Evolutionary conservation across 1,284 basidiomycete species (phyloP).

Genomic region (Irpex lacteus): DNA sequence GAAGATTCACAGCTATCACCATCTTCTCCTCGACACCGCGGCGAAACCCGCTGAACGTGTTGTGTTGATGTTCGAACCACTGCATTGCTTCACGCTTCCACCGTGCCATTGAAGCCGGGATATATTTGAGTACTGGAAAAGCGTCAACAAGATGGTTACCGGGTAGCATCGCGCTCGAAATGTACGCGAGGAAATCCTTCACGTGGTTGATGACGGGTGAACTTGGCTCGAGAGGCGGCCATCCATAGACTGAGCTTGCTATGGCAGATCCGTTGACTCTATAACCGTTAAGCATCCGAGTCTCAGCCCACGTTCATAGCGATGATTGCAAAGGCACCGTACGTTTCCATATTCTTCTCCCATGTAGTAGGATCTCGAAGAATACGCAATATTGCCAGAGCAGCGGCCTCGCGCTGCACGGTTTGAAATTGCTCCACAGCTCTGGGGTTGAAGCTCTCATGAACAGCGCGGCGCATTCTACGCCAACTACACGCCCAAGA

Average conservation of each 20-base stretch:
- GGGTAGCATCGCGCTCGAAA: not conserved
- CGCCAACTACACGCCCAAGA: not conserved
- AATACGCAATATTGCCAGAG: not conserved
- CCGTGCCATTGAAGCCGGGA: not conserved
- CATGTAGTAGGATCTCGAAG: not conserved
- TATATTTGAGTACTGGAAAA: conserved; percentile 1
- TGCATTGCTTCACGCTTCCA: not conserved
- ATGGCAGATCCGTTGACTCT: not conserved
- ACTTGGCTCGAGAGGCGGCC: not conserved
- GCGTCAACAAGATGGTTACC: conserved; percentile 8
- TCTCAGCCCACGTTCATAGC: not conserved
- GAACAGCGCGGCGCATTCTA: not conserved
- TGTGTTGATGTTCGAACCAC: not conserved
- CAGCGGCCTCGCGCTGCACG: not conserved
- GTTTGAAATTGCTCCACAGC: not conserved
- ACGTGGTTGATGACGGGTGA: not conserved
- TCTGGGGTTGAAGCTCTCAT: not conserved
- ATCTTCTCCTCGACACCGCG: not conserved
- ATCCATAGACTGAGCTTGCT: not conserved
- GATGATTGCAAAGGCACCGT: not conserved
- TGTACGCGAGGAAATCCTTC: not conserved
- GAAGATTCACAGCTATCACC: not conserved
- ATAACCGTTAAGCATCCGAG: not conserved
- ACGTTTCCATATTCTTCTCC: not conserved
- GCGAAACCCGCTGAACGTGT: not conserved